Evolutionary conservation across 371 early-diverging fungal species (phyloP).

Genomic region (Nosema muscidifuracis): DNA sequence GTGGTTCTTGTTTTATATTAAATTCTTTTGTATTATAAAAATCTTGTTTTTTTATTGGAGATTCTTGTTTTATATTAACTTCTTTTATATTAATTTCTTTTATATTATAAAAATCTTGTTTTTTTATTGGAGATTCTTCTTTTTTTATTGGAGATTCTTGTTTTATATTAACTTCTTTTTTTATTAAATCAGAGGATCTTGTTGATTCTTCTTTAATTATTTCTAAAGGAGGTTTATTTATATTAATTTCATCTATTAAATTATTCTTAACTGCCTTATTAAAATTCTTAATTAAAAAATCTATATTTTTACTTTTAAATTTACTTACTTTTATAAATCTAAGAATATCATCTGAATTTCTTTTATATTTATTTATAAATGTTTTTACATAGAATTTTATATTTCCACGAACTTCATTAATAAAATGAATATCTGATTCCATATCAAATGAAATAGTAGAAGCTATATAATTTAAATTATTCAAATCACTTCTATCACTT

Average conservation of each 20-base stretch:
- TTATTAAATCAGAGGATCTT: too few relatives aligned
- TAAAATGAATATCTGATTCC: constrained; percentile 33
- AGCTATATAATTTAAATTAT: not conserved
- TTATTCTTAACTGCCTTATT: not conserved
- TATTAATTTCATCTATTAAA: not conserved
- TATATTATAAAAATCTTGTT: not conserved
- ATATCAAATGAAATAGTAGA: constrained; percentile 25
- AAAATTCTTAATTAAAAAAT: not conserved
- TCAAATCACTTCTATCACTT: not conserved
- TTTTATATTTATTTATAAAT: constrained; percentile 22
- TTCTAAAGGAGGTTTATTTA: too few relatives aligned
- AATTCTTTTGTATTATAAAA: not conserved
- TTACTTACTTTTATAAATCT: not conserved
- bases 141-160: not conserved
- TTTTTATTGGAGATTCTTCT: not conserved
- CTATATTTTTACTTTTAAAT: constrained; percentile 3
- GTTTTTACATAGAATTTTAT: constrained; percentile 8
- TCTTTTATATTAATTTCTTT: constrained; percentile 8
- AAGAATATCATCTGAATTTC: not conserved
- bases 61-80: too few relatives aligned
- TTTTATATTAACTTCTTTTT: too few relatives aligned
- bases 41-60: not conserved
- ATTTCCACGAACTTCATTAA: not conserved
- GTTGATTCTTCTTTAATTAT: too few relatives aligned
- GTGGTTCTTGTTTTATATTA: too few relatives aligned